These are phyloP conservation scores for Erigeron philadelphicus DNA, from an alignment of 140 eudicot genomes.

Conservation along the genomic window DNA sequence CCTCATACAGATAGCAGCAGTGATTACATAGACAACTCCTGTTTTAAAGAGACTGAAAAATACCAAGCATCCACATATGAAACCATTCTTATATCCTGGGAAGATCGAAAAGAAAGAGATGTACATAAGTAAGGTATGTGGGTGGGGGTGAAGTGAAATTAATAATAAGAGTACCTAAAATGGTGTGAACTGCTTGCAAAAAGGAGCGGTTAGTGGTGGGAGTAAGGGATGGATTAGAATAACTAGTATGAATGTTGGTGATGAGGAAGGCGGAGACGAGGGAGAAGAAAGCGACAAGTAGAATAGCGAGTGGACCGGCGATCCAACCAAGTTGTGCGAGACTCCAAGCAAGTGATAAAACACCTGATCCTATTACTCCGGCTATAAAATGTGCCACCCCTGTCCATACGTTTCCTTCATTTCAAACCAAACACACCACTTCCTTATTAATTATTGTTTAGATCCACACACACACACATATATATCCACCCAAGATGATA, in stretches of 20 bases:
- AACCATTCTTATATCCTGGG: slow-evolving; percentile 49
- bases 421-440: not conserved
- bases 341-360: slow-evolving; percentile 83
- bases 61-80: slow-evolving; percentile 43
- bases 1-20: slow-evolving; percentile 36
- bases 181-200: slow-evolving; percentile 51
- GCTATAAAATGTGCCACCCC: slow-evolving; percentile 81
- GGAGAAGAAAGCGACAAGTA: slow-evolving; percentile 47
- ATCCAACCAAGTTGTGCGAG: slow-evolving; percentile 85
- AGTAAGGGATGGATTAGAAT: slow-evolving; percentile 45
- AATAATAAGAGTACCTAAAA: slow-evolving; percentile 40
- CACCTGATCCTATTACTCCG: slow-evolving; percentile 88
- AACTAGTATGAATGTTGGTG: slow-evolving; percentile 41
- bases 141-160: not conserved
- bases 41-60: slow-evolving; percentile 41
- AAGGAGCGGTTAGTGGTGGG: slow-evolving; percentile 44
- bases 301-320: slow-evolving; percentile 58
- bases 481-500: not conserved
- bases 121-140: not conserved
- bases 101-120: not conserved
- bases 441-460: no score
- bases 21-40: slow-evolving; percentile 39
- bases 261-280: slow-evolving; percentile 50
- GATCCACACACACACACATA: not conserved
- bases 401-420: slow-evolving; percentile 67